Percentiles rank a stretch among this genome's conserved stretches.
Conservation (phyloP, 192 early-diverging fungal species). For the Funneliformis mosseae region DNA sequence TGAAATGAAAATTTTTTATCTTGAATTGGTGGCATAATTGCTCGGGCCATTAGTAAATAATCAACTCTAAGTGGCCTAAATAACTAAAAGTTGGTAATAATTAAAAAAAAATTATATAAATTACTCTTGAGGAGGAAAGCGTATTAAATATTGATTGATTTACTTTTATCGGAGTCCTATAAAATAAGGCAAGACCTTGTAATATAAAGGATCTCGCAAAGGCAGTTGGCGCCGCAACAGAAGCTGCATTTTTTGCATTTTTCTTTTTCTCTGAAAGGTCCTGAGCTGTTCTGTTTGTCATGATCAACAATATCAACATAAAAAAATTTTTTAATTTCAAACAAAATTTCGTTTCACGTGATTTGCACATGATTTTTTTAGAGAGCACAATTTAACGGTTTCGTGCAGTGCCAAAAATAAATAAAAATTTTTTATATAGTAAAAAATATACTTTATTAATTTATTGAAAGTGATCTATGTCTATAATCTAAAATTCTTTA, state of each 20-base stretch:
- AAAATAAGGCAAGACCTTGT: slow-evolving; percentile 56
- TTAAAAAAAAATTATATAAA: background rate
- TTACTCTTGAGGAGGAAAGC: background rate
- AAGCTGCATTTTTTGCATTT: slow-evolving; percentile 53
- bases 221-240: slow-evolving; percentile 56
- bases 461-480: too few relatives aligned
- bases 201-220: slow-evolving; percentile 57
- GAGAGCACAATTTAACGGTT: too few relatives aligned
- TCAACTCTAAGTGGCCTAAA: slow-evolving; percentile 79
- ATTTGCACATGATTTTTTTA: too few relatives aligned
- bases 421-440: too few relatives aligned
- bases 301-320: too few relatives aligned
- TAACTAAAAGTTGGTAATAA: slow-evolving; percentile 45
- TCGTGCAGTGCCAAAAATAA: too few relatives aligned
- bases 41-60: slow-evolving; percentile 76
- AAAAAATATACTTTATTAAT: too few relatives aligned
- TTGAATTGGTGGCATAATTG: slow-evolving; percentile 61
- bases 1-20: slow-evolving; percentile 52
- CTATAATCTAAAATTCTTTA: too few relatives aligned
- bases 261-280: slow-evolving; percentile 41
- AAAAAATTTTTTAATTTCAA: too few relatives aligned
- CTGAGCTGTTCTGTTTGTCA: background rate
- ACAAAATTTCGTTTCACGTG: too few relatives aligned
- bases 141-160: background rate
- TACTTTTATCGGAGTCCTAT: slow-evolving; percentile 65